These are phyloP conservation scores for Fusarium equiseti DNA, from an alignment of 2,329 filamentous ascomycete species.

Conservation along the genomic window DNA sequence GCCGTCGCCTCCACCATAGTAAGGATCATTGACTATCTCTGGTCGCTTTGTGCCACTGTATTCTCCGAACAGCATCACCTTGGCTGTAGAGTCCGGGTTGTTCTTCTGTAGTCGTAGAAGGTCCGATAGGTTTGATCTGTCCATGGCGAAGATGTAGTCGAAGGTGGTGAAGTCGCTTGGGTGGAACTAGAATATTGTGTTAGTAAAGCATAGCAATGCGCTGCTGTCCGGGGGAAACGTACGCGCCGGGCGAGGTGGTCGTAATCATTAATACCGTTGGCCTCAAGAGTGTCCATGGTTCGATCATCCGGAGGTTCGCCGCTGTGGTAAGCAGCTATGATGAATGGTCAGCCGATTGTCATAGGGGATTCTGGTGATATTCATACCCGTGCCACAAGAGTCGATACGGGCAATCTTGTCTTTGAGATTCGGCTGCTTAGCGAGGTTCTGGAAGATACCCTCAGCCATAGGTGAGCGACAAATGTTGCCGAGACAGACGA, in stretches of 20 bases:
- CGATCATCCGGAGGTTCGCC: conserved; percentile 82
- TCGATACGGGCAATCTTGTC: conserved; percentile 77
- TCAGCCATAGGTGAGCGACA: conserved; percentile 96
- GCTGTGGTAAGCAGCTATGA: conserved; percentile 81
- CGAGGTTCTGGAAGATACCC: conserved; percentile 84
- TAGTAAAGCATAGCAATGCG: conserved; percentile 5
- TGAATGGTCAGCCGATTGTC: conserved; percentile 13
- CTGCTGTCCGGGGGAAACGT: conserved; percentile 35
- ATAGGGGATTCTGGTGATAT: not conserved
- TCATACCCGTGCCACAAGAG: conserved; percentile 82
- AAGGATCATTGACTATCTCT: conserved; percentile 87
- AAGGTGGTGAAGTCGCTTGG: conserved; percentile 83
- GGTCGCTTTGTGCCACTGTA: conserved; percentile 73
- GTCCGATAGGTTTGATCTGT: conserved; percentile 81
- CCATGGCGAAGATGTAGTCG: conserved; percentile 97
- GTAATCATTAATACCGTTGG: conserved; percentile 82
- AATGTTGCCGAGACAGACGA: conserved; percentile 97
- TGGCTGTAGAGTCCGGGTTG: conserved; percentile 69
- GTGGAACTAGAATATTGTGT: conserved; percentile 57
- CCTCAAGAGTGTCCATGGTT: conserved; percentile 81
- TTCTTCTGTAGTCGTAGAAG: conserved; percentile 71
- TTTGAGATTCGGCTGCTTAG: conserved; percentile 70
- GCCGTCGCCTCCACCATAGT: conserved; percentile 86
- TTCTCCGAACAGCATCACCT: conserved; percentile 87
- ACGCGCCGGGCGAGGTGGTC: conserved; percentile 82